Percentiles rank a stretch among this genome's conserved stretches.
phyloP scores from a whole-genome alignment of 768 basidiomycete genomes.

The Lyophyllum semitale region DNA sequence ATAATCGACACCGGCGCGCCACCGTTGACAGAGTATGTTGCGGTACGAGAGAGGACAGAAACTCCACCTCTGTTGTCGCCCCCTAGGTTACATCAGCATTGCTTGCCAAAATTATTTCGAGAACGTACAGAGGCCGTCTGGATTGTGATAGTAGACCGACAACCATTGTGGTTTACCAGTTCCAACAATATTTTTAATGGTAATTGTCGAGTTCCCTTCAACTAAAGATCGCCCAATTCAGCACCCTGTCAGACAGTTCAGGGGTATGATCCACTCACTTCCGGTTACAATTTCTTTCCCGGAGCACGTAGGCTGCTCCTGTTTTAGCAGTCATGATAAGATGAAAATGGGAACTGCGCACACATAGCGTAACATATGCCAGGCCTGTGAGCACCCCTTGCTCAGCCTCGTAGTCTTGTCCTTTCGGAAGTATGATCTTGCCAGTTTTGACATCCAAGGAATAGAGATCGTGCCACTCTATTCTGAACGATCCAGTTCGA shows the following conservation, averaged over 20 bases:
- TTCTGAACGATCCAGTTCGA: conserved; percentile 21
- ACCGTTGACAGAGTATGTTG: conserved; percentile 26
- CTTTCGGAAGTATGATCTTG: conserved; percentile 17
- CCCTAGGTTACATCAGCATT: conserved; percentile 14
- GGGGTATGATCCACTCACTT: conserved; percentile 13
- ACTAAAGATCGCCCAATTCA: conserved; percentile 5
- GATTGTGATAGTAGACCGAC: conserved; percentile 30
- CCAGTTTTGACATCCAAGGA: conserved; percentile 23
- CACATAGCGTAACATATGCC: conserved; percentile 27
- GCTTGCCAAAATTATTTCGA: neutral
- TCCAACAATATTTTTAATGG: conserved; percentile 26
- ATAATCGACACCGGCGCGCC: conserved; percentile 21
- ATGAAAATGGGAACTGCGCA: conserved; percentile 2
- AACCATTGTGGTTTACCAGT: conserved; percentile 33
- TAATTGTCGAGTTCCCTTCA: conserved; percentile 24
- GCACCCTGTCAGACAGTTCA: neutral
- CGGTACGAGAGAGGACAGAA: conserved; percentile 26
- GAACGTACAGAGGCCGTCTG: conserved; percentile 23
- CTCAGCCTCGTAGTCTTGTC: conserved; percentile 23
- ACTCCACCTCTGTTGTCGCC: conserved; percentile 21
- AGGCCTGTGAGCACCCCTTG: conserved; percentile 16
- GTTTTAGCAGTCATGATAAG: neutral
- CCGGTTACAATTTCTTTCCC: conserved; percentile 20
- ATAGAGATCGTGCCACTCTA: conserved; percentile 26
- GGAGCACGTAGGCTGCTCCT: conserved; percentile 23